Conservation (phyloP, 2,329 filamentous ascomycete species). For the Trichoderma asperellum region DNA sequence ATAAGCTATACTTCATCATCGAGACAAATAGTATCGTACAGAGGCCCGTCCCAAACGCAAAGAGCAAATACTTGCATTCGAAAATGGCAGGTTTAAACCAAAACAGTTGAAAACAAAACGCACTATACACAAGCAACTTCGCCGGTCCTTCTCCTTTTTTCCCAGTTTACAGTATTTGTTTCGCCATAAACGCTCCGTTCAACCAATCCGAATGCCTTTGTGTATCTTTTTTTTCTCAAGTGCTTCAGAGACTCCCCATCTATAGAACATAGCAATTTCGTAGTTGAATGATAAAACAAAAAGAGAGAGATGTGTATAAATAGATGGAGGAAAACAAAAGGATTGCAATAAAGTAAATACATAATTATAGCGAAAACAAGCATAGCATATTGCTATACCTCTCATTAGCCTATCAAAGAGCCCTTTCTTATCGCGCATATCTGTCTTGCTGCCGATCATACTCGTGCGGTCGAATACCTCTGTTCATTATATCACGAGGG, state of each 20-base stretch:
- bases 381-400: neutral
- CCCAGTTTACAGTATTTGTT: neutral
- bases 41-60: neutral
- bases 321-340: neutral
- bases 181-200: neutral
- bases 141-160: neutral
- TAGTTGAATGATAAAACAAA: neutral
- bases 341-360: neutral
- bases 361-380: neutral
- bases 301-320: neutral
- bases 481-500: constrained; percentile 48
- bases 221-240: neutral
- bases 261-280: neutral
- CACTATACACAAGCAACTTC: neutral
- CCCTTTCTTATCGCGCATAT: constrained; percentile 47
- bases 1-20: neutral
- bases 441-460: constrained; percentile 51
- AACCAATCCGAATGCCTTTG: neutral
- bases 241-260: neutral
- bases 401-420: neutral
- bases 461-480: constrained; percentile 52
- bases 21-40: constrained; percentile 6
- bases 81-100: neutral
- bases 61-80: neutral
- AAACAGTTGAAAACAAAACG: neutral